Evolutionary conservation across 148 eudicot species (phyloP), one percentile per base, ranked within the genome.

Genomic region (Chenopodium quinoa): DNA sequence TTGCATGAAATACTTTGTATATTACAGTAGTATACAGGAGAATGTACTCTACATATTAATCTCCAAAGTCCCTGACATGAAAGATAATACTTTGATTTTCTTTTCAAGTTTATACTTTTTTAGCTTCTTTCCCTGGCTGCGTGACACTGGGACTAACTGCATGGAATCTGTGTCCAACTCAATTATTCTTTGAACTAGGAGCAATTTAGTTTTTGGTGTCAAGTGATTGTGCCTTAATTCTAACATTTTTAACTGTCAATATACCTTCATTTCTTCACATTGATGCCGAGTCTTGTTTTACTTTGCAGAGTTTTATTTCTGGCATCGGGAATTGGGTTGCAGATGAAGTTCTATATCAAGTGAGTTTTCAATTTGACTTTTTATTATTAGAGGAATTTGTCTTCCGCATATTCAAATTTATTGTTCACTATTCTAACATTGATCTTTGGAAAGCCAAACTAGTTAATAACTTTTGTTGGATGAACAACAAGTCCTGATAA

Each of bases 291-390:
- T 69, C 71, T 37, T 34, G 50, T 66, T 76, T 32, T 81, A 70
- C 71, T 37, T 29, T 84, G 87, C 91, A 93, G 98, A 84, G 92
- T 83, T 96, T 90, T 85, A 89, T 96, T 46, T 90, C 99, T 60
- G 99, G 99, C 54, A 91, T 96, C 83, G 99, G 99, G 75, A 96
- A 96, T 84, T 93, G 99, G 99, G 87, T 96, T 88, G 98, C 97
- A 74, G 99, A 96, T 89, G 98, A 96, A 91, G 99, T 96, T 62
- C 87, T 96, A 31, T 96, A 93, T 89, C 99, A 96, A 86, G 99
- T 93, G 72, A 90, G 95, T 89, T 69, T 22, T 12, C 75, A 40
- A 76, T 29, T 65, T 56, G 56, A 63, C 71, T 20, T 25, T 46
- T 75, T 19, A 50, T 68, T 79, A 47, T 82, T 44, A 58, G 44